Evolutionary conservation across 352 stramenopile species (phyloP).

Genomic region (Pythium brachiatum): DNA sequence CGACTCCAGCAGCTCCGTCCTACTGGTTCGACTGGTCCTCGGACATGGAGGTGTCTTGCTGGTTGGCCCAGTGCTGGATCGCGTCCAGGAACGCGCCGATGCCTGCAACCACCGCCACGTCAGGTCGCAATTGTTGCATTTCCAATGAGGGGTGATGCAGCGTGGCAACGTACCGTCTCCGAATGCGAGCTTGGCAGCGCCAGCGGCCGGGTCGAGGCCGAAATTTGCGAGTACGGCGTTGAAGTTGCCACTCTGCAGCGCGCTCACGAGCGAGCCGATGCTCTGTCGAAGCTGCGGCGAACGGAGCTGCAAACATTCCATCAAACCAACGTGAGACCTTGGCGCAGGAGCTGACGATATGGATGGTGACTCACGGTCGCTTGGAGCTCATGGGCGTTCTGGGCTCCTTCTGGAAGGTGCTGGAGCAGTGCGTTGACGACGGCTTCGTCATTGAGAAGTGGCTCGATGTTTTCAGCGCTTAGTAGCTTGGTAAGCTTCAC

Average conservation of each 20-base stretch:
- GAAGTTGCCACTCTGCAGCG: slow-evolving; percentile 89
- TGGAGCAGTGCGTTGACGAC: slow-evolving; percentile 54
- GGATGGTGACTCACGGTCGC: slow-evolving; percentile 42
- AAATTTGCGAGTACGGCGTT: slow-evolving; percentile 91
- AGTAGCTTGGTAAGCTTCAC: slow-evolving; percentile 67
- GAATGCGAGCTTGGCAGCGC: slow-evolving; percentile 73
- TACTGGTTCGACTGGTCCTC: slow-evolving; percentile 9
- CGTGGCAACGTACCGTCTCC: slow-evolving; percentile 65
- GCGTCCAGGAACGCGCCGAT: slow-evolving; percentile 75
- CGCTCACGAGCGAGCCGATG: slow-evolving; percentile 78
- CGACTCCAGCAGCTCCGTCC: too few relatives aligned
- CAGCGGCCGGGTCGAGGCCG: slow-evolving; percentile 73
- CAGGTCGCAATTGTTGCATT: not conserved
- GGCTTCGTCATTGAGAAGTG: slow-evolving; percentile 63
- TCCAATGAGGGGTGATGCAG: not conserved
- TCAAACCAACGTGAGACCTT: not conserved
- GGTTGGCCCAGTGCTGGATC: slow-evolving; percentile 75
- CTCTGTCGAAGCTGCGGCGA: slow-evolving; percentile 89
- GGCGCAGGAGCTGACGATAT: not conserved
- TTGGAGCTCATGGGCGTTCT: slow-evolving; percentile 71
- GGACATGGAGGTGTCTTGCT: slow-evolving; percentile 45
- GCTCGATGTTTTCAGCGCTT: slow-evolving; percentile 47
- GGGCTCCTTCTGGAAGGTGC: slow-evolving; percentile 79
- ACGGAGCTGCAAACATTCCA: slow-evolving; percentile 37
- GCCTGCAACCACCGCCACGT: slow-evolving; percentile 26